phyloP scores from a whole-genome alignment of 140 eudicot genomes.

The Bidens hawaiensis region DNA sequence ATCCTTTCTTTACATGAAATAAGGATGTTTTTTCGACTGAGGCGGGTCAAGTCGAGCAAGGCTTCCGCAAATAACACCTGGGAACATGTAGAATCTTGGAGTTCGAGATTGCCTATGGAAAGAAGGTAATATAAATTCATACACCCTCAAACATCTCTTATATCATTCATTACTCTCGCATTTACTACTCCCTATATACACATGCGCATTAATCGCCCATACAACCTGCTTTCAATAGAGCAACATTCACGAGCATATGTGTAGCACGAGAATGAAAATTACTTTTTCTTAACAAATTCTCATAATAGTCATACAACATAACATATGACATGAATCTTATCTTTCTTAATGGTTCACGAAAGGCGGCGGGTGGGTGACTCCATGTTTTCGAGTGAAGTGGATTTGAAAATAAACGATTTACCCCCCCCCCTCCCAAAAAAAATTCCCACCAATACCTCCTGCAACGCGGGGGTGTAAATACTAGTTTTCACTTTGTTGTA shows the following conservation, averaged over 20 bases:
- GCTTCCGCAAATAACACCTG: not conserved
- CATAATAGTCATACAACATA: no score
- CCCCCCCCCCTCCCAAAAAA: no score
- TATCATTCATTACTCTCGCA: not conserved
- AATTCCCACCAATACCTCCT: no score
- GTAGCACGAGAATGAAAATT: not conserved
- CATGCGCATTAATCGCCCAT: not conserved
- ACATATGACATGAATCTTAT: no score
- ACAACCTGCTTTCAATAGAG: not conserved
- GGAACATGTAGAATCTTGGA: not conserved
- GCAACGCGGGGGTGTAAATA: no score
- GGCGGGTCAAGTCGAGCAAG: not conserved
- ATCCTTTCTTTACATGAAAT: not conserved
- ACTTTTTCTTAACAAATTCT: no score
- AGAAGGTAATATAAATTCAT: not conserved
- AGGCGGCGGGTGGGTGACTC: no score
- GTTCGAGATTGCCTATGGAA: not conserved
- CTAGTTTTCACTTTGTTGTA: no score
- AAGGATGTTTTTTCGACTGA: no score
- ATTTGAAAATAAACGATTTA: no score
- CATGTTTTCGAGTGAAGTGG: no score
- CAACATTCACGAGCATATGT: not conserved
- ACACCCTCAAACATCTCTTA: not conserved
- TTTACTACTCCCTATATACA: not conserved
- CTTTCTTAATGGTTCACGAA: no score